Conservation (phyloP, 1,284 basidiomycete species). For the Leccinum huronense region DNA sequence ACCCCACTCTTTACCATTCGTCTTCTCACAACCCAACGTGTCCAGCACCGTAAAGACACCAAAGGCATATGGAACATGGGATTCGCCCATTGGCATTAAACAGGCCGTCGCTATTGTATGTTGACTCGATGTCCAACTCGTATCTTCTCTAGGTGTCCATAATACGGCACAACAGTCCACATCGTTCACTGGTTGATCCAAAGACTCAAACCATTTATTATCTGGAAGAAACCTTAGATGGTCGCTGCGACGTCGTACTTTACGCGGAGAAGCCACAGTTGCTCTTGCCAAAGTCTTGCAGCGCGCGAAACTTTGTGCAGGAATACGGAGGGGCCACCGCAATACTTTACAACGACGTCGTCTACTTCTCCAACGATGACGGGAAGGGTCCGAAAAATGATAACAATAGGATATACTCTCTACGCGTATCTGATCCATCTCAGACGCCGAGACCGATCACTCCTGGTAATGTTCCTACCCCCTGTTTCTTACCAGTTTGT, state of each 20-base stretch:
- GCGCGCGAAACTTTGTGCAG: slow-evolving; percentile 36
- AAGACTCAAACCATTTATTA: slow-evolving; percentile 34
- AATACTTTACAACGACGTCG: slow-evolving; percentile 22
- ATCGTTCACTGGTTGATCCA: slow-evolving; percentile 35
- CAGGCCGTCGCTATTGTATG: neutral
- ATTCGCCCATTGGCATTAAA: neutral
- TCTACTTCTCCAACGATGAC: slow-evolving; percentile 37
- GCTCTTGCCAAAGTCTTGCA: slow-evolving; percentile 33
- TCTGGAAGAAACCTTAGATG: slow-evolving; percentile 39
- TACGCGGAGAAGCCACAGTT: slow-evolving; percentile 13
- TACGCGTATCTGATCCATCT: neutral
- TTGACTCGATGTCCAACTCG: neutral
- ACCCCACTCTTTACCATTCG: neutral
- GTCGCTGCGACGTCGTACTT: slow-evolving; percentile 19
- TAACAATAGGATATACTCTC: slow-evolving; percentile 15
- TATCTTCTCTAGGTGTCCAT: neutral
- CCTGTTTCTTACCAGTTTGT: neutral
- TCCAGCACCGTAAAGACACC: neutral
- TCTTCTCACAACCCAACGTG: neutral
- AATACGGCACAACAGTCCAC: slow-evolving; percentile 14
- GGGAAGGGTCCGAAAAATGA: slow-evolving; percentile 5
- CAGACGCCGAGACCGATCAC: slow-evolving; percentile 7
- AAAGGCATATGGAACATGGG: neutral
- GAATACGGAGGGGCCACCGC: slow-evolving; percentile 41
- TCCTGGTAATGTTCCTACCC: slow-evolving; percentile 13